Evolutionary conservation across 768 basidiomycete genomes (phyloP).

Genomic region (Suillus sp.): DNA sequence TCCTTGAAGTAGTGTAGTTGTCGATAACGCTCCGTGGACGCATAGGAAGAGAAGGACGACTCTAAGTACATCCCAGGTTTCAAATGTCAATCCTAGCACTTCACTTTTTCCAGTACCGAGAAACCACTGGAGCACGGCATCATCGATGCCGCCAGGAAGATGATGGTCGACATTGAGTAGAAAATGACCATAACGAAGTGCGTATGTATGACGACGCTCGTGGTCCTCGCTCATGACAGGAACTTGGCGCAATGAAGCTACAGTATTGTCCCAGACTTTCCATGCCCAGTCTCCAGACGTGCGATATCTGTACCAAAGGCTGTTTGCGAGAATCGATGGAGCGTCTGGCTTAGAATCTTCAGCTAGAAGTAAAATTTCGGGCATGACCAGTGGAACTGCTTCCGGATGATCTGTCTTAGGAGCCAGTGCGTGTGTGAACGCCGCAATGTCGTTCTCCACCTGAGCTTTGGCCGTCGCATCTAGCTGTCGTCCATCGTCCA

Average conservation of each 20-base stretch:
- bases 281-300: constrained; percentile 73
- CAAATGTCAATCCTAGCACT: constrained; percentile 55
- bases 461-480: constrained; percentile 57
- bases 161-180: constrained; percentile 76
- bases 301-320: constrained; percentile 83
- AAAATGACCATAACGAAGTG: constrained; percentile 69
- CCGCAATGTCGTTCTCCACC: constrained; percentile 58
- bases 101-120: constrained; percentile 66
- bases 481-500: constrained; percentile 63
- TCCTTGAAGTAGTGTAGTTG: constrained; percentile 72
- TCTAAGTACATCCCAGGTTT: constrained; percentile 68
- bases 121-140: constrained; percentile 73
- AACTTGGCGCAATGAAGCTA: constrained; percentile 73
- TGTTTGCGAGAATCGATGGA: constrained; percentile 70
- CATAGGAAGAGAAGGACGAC: constrained; percentile 64
- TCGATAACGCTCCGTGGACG: constrained; percentile 66
- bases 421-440: constrained; percentile 55
- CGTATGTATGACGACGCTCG: constrained; percentile 50
- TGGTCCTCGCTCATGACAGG: constrained; percentile 55
- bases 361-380: constrained; percentile 70
- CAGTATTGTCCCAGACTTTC: constrained; percentile 83
- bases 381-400: constrained; percentile 41
- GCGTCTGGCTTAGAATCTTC: constrained; percentile 60
- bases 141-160: constrained; percentile 71
- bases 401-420: constrained; percentile 39